These are phyloP conservation scores for Aquilaria malaccensis DNA, from an alignment of 345 rosid genomes.

Conservation along the genomic window DNA sequence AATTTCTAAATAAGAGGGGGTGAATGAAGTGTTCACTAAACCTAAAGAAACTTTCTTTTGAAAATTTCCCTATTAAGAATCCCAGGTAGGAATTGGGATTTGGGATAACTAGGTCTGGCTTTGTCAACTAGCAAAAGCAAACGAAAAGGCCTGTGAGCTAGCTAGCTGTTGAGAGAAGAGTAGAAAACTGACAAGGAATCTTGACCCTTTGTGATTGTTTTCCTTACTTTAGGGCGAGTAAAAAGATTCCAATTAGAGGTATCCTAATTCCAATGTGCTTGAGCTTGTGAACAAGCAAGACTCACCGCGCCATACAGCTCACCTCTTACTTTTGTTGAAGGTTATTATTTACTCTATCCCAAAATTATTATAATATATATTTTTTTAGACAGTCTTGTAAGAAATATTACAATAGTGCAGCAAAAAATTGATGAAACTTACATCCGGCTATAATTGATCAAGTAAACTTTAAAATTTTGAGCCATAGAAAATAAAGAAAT, in stretches of 20 bases:
- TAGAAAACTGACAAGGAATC: conserved; percentile 48
- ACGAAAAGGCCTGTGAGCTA: conserved; percentile 4
- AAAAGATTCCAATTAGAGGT: conserved; percentile 35
- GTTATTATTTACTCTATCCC: too few species aligned
- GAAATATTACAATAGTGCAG: too few species aligned
- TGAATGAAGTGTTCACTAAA: neutral
- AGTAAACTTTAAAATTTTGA: too few species aligned
- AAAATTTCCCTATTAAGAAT: neutral
- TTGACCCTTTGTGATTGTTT: conserved; percentile 25
- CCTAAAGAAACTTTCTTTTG: neutral
- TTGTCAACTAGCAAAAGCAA: conserved; percentile 20
- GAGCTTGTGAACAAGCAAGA: too few species aligned
- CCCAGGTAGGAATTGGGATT: neutral
- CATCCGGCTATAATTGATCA: too few species aligned
- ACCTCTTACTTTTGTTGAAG: too few species aligned
- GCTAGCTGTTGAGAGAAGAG: conserved; percentile 33
- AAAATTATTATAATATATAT: too few species aligned
- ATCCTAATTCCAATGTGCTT: neutral
- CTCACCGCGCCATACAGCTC: too few species aligned
- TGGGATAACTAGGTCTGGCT: conserved; percentile 6
- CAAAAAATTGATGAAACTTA: too few species aligned
- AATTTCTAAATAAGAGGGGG: conserved; percentile 14
- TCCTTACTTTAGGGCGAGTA: conserved; percentile 10
- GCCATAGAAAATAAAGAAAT: too few species aligned
- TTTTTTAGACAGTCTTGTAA: too few species aligned